Evolutionary conservation across 2,329 filamentous ascomycete genomes (phyloP).

Genomic region (Botrytis fragariae): DNA sequence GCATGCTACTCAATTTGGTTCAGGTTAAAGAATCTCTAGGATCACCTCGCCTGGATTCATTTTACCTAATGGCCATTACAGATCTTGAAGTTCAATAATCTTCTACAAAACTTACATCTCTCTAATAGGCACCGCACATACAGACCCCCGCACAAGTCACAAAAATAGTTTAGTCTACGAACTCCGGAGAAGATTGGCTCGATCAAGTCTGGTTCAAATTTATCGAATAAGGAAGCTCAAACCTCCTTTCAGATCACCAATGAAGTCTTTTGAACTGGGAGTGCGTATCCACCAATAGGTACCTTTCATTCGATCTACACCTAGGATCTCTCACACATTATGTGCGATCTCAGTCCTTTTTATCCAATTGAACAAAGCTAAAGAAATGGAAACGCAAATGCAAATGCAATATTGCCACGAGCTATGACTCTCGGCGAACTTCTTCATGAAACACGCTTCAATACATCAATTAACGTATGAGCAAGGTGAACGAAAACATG

Average conservation of each 20-base stretch:
- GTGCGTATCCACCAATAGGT: slow-evolving; percentile 4
- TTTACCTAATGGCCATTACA: slow-evolving; percentile 14
- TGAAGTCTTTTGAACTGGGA: slow-evolving; percentile 1
- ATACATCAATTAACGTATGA: slow-evolving; percentile 10
- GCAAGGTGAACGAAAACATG: slow-evolving; percentile 7
- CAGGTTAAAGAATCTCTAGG: neutral
- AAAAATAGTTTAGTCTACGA: slow-evolving; percentile 2
- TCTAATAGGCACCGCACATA: slow-evolving; percentile 6
- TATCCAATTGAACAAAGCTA: neutral
- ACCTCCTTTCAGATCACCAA: slow-evolving; percentile 11
- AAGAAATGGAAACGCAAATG: slow-evolving; percentile 1
- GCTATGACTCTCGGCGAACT: slow-evolving; percentile 4
- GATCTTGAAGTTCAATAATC: slow-evolving; percentile 12
- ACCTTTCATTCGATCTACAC: slow-evolving; percentile 7
- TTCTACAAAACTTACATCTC: slow-evolving; percentile 1
- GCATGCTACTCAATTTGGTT: slow-evolving; percentile 10
- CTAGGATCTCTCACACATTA: slow-evolving; percentile 8
- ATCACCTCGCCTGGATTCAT: neutral
- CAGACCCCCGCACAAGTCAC: slow-evolving; percentile 10
- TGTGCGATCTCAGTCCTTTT: neutral
- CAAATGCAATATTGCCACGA: slow-evolving; percentile 12
- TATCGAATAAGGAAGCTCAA: slow-evolving; percentile 15
- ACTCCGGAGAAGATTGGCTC: slow-evolving; percentile 3
- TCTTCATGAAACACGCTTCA: slow-evolving; percentile 16
- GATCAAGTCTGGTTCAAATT: slow-evolving; percentile 11